A percentile compares a stretch with the other conserved stretches of the same genome.
Evolutionary conservation across 371 early-diverging fungal genomes (phyloP).

Genomic region (Mucor circinelloides): DNA sequence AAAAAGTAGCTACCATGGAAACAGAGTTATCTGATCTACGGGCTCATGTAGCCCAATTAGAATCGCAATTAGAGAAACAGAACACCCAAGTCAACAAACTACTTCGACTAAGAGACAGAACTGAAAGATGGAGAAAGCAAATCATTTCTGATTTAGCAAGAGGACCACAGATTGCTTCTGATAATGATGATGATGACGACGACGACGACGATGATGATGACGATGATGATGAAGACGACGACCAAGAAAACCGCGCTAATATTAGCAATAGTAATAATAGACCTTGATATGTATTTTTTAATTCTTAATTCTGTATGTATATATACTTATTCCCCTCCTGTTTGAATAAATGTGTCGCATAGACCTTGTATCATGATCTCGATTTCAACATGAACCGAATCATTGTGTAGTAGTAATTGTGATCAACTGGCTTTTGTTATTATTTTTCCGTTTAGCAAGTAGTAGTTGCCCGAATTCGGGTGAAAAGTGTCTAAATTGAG

Average conservation of each 20-base stretch:
- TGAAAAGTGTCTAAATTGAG: neutral
- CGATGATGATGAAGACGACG: neutral
- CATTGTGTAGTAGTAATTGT: neutral
- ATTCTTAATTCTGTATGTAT: neutral
- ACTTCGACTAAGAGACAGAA: conserved; percentile 8
- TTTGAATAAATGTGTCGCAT: neutral
- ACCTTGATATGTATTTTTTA: neutral
- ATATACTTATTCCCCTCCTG: neutral
- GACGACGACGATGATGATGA: conserved; percentile 15
- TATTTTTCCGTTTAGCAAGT: neutral
- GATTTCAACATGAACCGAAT: neutral
- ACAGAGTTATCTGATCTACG: conserved; percentile 17
- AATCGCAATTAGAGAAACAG: conserved; percentile 24
- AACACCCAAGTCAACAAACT: conserved; percentile 15
- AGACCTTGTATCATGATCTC: neutral
- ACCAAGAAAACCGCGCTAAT: neutral
- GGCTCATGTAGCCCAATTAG: conserved; percentile 17
- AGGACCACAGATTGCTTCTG: conserved; percentile 16
- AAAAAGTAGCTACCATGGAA: conserved; percentile 18
- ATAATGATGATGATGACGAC: conserved; percentile 20
- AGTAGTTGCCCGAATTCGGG: neutral
- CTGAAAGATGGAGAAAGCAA: conserved; percentile 30
- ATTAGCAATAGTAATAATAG: neutral
- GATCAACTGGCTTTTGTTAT: neutral
- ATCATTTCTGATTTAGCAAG: conserved; percentile 24